phyloP scores from a whole-genome alignment of 352 stramenopile genomes.

The Thalassiosira mediterranea region DNA sequence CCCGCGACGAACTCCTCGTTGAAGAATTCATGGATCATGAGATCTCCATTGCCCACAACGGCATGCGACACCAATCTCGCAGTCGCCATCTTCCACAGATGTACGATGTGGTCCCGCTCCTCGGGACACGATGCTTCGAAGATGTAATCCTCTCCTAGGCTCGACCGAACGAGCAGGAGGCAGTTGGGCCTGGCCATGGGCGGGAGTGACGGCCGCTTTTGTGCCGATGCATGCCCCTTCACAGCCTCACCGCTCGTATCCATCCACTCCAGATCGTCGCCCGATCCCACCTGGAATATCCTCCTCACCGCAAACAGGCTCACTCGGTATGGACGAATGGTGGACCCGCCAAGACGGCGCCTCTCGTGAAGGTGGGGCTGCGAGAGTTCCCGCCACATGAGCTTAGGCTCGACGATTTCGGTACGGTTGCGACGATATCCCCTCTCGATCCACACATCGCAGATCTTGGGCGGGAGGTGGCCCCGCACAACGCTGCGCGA shows the following conservation, averaged over 20 bases:
- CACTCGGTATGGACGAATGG: slow-evolving; percentile 37
- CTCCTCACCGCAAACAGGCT: slow-evolving; percentile 48
- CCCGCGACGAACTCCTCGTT: slow-evolving; percentile 21
- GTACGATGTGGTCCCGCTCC: slow-evolving; percentile 43
- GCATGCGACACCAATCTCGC: slow-evolving; percentile 52
- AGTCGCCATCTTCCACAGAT: slow-evolving; percentile 56
- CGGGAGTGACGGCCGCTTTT: not conserved
- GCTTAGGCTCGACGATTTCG: slow-evolving; percentile 55
- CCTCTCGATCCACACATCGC: slow-evolving; percentile 58
- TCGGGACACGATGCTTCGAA: slow-evolving; percentile 49
- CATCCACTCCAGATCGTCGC: slow-evolving; percentile 3
- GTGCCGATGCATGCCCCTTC: not conserved
- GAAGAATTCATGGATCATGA: slow-evolving; percentile 56
- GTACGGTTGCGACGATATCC: slow-evolving; percentile 46
- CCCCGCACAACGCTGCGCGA: not conserved
- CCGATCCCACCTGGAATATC: slow-evolving; percentile 29
- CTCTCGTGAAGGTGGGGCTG: slow-evolving; percentile 29
- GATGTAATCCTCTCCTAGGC: slow-evolving; percentile 44
- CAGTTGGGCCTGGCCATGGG: slow-evolving; percentile 36
- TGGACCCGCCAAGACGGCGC: slow-evolving; percentile 22
- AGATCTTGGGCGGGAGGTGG: slow-evolving; percentile 35
- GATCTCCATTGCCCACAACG: slow-evolving; percentile 28
- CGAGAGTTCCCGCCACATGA: slow-evolving; percentile 54
- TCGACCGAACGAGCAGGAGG: slow-evolving; percentile 46
- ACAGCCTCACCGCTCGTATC: not conserved